These are phyloP conservation scores for Nicotiana noctiflora DNA, from an alignment of 257 asterid species.

Conservation along the genomic window DNA sequence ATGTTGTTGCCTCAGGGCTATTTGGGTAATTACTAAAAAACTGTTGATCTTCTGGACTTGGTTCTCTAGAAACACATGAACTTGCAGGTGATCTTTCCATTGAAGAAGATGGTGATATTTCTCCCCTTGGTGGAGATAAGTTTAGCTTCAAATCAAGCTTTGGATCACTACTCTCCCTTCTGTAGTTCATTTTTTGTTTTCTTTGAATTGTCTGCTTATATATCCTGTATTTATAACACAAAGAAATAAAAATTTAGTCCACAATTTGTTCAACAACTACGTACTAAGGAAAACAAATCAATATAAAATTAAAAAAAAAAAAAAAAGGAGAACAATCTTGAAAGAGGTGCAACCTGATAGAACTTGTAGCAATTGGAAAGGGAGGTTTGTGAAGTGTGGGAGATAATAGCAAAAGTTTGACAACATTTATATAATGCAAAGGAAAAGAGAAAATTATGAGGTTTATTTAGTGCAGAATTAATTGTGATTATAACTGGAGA, in stretches of 20 bases:
- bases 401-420: not conserved
- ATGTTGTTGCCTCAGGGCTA: not conserved
- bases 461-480: not conserved
- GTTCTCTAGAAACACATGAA: constrained; percentile 12
- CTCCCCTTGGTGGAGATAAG: constrained; percentile 13
- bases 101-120: not conserved
- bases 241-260: not conserved
- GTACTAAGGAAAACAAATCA: not conserved
- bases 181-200: constrained; percentile 7
- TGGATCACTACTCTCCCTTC: constrained; percentile 5
- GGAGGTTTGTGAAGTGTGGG: not conserved
- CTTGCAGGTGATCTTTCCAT: constrained; percentile 10
- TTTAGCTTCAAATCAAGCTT: constrained; percentile 13
- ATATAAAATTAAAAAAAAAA: not conserved
- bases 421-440: not conserved
- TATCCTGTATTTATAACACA: not conserved
- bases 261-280: not conserved
- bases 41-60: not conserved
- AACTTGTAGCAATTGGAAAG: not conserved
- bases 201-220: not conserved
- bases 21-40: not conserved
- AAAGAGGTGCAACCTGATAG: not conserved
- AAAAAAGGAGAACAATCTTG: not conserved
- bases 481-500: not conserved
- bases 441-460: not conserved